Base-by-base conservation (phyloP, 2,329 filamentous ascomycete genomes). In the Fusarium decemcellulare region DNA sequence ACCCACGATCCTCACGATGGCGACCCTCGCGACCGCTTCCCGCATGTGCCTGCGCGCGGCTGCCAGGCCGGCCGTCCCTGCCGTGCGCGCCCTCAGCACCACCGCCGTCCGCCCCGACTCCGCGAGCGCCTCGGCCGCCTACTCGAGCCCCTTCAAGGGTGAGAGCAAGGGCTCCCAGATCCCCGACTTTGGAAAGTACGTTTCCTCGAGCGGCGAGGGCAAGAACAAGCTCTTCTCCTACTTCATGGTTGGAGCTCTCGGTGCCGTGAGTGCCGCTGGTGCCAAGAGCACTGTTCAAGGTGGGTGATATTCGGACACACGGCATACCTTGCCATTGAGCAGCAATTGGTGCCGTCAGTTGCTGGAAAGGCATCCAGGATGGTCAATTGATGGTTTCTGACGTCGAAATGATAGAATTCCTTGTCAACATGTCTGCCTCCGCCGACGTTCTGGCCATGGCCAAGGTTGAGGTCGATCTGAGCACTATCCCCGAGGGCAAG, bases 361-460 rank as follows among this genome's bases (percentile, higher is more conserved):
- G 48, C n/a, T 15, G 34, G 51, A 65, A 58, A 61, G 62, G 48
- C 48, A 54, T 61, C 11, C 8, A 18, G 57, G 15, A 39, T 53
- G 63, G 61, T 59, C 68, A 73, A 73, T 77, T 74, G 72, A 68
- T 67, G 68, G 66, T 69, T 72, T 39, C 79, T 79, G 73, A 74
- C 67, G 50, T 48, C 67, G 62, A 53, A 52, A 63, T 61, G 74
- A 73, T 84, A 99, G 96, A 99, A 86, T 99, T 99, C 90, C 89
- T 99, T 72, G 94, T 97, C 87, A 99, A 98, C 91, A 98, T 99
- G 97, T 97, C 95, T 78, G 96, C 96, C 70, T 99, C 96, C 68
- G 96, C 96, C 84, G 96, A 99, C 80, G 94, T 99, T 80, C 86
- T 99, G 85, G 96, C 97, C 81, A 97, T 98, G 91, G 96, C 96